Evolutionary conservation across 1,139 yeast genomes (phyloP), one percentile per base, ranked within the genome.

Genomic region (Groenewaldozyma auringiensis): DNA sequence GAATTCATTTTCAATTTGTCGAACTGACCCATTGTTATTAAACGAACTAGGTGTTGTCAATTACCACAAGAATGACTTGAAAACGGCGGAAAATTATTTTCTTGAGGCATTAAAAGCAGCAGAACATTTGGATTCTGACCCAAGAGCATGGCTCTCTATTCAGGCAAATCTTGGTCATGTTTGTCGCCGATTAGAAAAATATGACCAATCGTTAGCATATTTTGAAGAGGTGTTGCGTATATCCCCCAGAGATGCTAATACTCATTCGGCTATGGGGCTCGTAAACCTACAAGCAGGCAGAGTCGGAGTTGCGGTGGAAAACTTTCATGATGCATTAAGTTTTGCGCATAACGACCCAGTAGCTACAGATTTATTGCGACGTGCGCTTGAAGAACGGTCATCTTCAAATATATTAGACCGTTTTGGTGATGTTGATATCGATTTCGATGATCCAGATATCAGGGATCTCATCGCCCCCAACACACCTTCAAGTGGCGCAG

Each of bases 111-210:
- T 85, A 35, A 73, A 74, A 11, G 83, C 86, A 0, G 84, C 94
- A 1, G 76, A 75, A 51, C 73, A 74, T 50, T 69, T 85, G 49
- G 83, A 83, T 56, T 78, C 92, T 2, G 94, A 87, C 51, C 81
- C 92, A 3, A 81, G 79, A 53, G 84, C 94, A 0, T 85, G 95
- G 86, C 70, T 83, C 1, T 83, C 96, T 2, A 84, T 94, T 32
- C 88, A 86, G 62, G 76, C 89, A 18, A 94, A 94, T 62, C 69
- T 92, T 49, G 98, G 96, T 0, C 97, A 89, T 63, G 95, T 92
- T 2, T 86, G 83, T 62, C 71, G 97, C 47, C 74, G 87, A 45
- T 65, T 79, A 46, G 80, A 53, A 45, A 74, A 76, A 46, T 77
- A 71, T 47, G 77, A 78, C 42, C 77, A 79, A 57, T 84, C 97